Evolutionary conservation across 2,329 filamentous ascomycete species (phyloP).

Genomic region (Talaromyces sp.): DNA sequence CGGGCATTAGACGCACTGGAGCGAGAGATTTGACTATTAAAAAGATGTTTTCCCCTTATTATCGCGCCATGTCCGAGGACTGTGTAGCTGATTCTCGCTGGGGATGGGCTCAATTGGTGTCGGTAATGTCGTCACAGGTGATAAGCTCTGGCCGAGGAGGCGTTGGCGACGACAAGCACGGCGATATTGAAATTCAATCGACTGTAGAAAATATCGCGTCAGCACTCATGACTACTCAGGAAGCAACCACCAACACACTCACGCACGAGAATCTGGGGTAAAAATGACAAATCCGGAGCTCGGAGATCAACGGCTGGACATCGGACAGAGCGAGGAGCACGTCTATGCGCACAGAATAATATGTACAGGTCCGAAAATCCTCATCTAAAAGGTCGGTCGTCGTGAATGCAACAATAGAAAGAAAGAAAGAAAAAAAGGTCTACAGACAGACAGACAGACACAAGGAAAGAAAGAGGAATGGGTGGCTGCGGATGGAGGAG

Average conservation of each 20-base stretch:
- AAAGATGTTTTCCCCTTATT: not conserved
- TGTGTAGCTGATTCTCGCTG: not conserved
- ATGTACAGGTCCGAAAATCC: not conserved
- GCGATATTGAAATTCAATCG: not conserved
- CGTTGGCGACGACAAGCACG: not conserved
- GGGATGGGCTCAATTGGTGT: not conserved
- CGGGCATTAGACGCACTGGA: conserved; percentile 55
- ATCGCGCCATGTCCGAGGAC: not conserved
- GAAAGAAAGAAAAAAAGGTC: not conserved
- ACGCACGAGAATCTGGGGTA: not conserved
- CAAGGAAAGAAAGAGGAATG: not conserved
- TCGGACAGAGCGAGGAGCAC: not conserved
- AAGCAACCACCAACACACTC: not conserved
- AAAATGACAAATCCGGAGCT: not conserved
- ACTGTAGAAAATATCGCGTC: not conserved
- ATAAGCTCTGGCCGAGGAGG: not conserved
- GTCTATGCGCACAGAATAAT: not conserved
- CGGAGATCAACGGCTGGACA: not conserved
- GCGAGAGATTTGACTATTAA: not conserved
- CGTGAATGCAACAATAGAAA: not conserved
- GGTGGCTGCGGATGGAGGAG: not conserved
- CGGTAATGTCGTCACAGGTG: not conserved
- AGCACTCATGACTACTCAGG: not conserved
- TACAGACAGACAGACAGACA: not conserved
- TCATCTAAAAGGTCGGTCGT: not conserved